Percentiles rank a stretch among this genome's conserved stretches.
Conservation (phyloP, 2,329 filamentous ascomycete species). For the Colletotrichum shisoi region DNA sequence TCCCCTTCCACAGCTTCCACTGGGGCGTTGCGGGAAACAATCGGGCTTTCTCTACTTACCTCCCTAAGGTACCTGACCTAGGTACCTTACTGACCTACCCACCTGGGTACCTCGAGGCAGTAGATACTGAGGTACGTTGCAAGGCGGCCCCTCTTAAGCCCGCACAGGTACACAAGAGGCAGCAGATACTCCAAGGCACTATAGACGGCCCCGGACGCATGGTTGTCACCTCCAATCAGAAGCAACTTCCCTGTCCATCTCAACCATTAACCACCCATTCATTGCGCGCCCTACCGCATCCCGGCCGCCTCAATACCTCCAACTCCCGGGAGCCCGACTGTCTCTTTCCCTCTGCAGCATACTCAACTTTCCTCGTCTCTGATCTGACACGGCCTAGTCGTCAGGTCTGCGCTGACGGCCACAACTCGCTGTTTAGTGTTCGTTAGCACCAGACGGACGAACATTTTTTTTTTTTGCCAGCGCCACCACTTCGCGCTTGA, state of each 20-base stretch:
- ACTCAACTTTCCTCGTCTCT: not conserved
- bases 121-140: too few species aligned
- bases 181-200: not conserved
- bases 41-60: constrained; percentile 5
- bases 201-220: not conserved
- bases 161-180: too few species aligned
- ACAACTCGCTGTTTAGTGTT: constrained; percentile 33
- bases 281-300: constrained; percentile 13
- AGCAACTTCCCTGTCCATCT: constrained; percentile 33
- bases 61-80: too few species aligned
- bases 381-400: constrained; percentile 7
- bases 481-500: constrained; percentile 33
- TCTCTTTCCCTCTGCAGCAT: constrained; percentile 8
- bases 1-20: constrained; percentile 28
- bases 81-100: too few species aligned
- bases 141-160: too few species aligned
- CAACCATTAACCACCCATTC: constrained; percentile 17
- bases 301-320: constrained; percentile 31
- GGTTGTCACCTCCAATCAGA: constrained; percentile 32
- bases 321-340: constrained; percentile 31
- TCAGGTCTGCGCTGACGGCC: constrained; percentile 35
- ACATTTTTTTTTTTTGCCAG: constrained; percentile 36
- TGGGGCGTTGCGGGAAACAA: constrained; percentile 19
- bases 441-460: constrained; percentile 34
- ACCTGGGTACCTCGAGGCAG: too few species aligned